Percentiles rank a stretch among this genome's conserved stretches.
phyloP scores from a whole-genome alignment of 768 basidiomycete genomes.

The Rhizopogon sp. region DNA sequence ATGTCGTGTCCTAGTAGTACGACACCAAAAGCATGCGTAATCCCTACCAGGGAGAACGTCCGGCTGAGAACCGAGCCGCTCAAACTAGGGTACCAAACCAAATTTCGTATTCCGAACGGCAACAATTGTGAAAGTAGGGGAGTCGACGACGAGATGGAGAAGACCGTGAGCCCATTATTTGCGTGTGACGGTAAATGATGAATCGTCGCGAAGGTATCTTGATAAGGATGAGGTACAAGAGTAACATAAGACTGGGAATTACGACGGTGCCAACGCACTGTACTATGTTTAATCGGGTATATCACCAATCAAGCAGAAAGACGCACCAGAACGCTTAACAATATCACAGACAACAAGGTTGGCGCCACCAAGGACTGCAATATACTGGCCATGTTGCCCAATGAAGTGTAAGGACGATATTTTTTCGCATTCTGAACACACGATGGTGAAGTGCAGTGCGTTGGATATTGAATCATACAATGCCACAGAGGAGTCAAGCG shows the following conservation, averaged over 20 bases:
- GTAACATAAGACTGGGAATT: constrained; percentile 32
- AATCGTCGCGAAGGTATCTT: constrained; percentile 58
- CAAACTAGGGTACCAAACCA: constrained; percentile 34
- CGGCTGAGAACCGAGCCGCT: constrained; percentile 26
- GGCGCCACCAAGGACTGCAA: constrained; percentile 47
- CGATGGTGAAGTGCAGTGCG: constrained; percentile 53
- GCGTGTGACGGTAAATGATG: constrained; percentile 29
- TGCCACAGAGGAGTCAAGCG: constrained; percentile 59
- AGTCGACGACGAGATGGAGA: constrained; percentile 38
- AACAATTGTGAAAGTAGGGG: constrained; percentile 41
- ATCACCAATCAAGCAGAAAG: neutral
- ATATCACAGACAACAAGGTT: constrained; percentile 73
- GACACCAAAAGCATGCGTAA: constrained; percentile 62
- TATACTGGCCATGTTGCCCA: constrained; percentile 64
- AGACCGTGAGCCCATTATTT: constrained; percentile 39
- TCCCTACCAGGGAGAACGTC: constrained; percentile 59
- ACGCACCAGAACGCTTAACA: constrained; percentile 54
- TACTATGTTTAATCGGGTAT: neutral
- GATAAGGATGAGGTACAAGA: constrained; percentile 51
- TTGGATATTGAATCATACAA: constrained; percentile 72
- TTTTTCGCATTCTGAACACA: constrained; percentile 46
- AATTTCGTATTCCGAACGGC: constrained; percentile 60
- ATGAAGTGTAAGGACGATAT: constrained; percentile 56
- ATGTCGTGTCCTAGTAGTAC: constrained; percentile 64
- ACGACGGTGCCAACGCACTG: constrained; percentile 59